Evolutionary conservation across 139 green algal genomes (phyloP), one percentile per base, ranked within the genome.

Genomic region (Trebouxia sp.): DNA sequence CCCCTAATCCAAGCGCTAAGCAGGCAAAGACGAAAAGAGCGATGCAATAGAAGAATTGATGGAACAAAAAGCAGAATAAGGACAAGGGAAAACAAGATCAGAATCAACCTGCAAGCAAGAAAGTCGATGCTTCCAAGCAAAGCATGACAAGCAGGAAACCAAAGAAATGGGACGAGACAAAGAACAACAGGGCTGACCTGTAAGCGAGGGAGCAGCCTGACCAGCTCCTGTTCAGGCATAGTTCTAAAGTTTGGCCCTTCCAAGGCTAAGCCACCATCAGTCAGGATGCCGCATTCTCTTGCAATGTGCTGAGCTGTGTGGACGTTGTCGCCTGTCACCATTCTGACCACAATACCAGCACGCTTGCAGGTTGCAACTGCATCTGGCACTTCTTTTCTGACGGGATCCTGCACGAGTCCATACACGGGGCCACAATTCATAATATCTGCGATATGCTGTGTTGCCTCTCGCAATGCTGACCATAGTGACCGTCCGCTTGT

Each of bases 251-350:
- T 83, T 39, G 93, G 93, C 6, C 96, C 96, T 83, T 98, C 96
- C 83, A 99, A 88, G 1, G 92, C 94, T 48, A 87, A 88, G 35
- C 80, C 84, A 24, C 78, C 83, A 0, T 86, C 83, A 0, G 87
- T 92, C n/a, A 98, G 87, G 79, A 99, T 99, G 86, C 94, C 94
- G 85, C 95, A 98, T 88, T 99, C 97, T 41, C 88, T 88, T 5
- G 96, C 97, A 32, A 99, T 99, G 88, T 98, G 95, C 75, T 92
- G 87, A 3, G 97, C 97, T 6, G 97, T 99, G 88, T 97, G 87
- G 42, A 98, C 92, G 90, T 99, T 99, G 89, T 99, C 97, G 15
- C 97, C 96, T 7, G 96, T 99, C 20, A 99, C 96, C 96, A 99
- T 99, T 82, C 95, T 93, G 77, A 99, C 96, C 0, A 48, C 81